These are phyloP conservation scores for Pichia sp. DNA, from an alignment of 1,139 yeast genomes.

Conservation along the genomic window DNA sequence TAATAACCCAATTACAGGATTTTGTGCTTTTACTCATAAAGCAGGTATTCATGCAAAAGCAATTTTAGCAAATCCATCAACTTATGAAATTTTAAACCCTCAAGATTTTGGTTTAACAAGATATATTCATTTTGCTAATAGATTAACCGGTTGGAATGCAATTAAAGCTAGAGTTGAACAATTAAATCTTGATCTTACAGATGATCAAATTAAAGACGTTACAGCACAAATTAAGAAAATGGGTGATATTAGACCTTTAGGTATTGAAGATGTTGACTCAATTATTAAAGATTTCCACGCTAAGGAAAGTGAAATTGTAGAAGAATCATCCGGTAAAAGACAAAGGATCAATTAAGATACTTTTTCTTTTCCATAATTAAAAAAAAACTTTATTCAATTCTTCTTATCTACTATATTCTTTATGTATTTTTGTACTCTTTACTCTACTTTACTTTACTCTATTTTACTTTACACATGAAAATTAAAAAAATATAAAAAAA, in stretches of 20 bases:
- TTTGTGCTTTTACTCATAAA: conserved; percentile 58
- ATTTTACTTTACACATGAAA: no score
- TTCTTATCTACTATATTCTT: background rate
- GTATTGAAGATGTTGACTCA: conserved; percentile 43
- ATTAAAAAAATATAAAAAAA: no score
- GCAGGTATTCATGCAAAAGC: conserved; percentile 61
- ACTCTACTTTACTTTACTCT: no score
- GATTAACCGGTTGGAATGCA: conserved; percentile 58
- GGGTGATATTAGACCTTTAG: conserved; percentile 57
- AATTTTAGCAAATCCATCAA: conserved; percentile 53
- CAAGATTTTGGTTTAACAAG: conserved; percentile 51
- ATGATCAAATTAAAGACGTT: conserved; percentile 51
- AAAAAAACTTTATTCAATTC: no score
- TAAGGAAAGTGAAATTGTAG: conserved; percentile 32
- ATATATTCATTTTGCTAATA: conserved; percentile 53
- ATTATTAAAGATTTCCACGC: conserved; percentile 44
- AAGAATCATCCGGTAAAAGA: conserved; percentile 22
- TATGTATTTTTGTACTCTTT: background rate
- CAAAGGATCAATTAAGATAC: conserved; percentile 18
- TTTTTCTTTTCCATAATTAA: no score
- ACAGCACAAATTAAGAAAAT: conserved; percentile 48
- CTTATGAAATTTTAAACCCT: conserved; percentile 54
- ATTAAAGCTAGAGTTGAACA: conserved; percentile 62
- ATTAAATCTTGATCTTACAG: conserved; percentile 50
- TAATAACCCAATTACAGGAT: conserved; percentile 56